phyloP scores from a whole-genome alignment of 768 basidiomycete genomes.

The Cyclocybe cylindracea region DNA sequence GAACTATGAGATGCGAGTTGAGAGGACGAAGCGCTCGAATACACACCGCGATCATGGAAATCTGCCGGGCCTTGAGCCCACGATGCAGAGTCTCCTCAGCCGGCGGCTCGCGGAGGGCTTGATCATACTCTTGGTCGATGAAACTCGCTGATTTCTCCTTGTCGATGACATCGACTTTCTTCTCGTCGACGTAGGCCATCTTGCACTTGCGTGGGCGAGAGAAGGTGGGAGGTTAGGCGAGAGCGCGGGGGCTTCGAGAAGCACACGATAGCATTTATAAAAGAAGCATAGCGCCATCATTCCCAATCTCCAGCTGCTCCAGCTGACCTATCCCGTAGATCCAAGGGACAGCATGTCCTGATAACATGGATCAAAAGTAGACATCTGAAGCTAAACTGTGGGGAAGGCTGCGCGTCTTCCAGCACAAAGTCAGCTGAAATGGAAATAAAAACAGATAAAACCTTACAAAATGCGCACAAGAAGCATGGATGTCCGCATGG shows the following conservation, averaged over 20 bases:
- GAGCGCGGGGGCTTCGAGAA: neutral
- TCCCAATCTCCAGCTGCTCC: too few species aligned
- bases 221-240: neutral
- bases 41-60: slow-evolving; percentile 56
- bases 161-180: slow-evolving; percentile 1
- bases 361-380: too few species aligned
- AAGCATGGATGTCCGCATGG: slow-evolving; percentile 2
- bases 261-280: neutral
- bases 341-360: too few species aligned
- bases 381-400: too few species aligned
- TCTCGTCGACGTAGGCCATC: slow-evolving; percentile 28
- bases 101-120: slow-evolving; percentile 33
- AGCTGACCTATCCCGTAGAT: too few species aligned
- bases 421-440: too few species aligned
- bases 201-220: neutral
- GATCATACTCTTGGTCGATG: slow-evolving; percentile 18
- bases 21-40: neutral
- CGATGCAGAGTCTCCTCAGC: slow-evolving; percentile 42
- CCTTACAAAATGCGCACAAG: too few species aligned
- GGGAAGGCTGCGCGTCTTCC: too few species aligned
- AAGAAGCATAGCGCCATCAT: too few species aligned
- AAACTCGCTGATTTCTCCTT: slow-evolving; percentile 18
- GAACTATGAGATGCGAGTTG: neutral
- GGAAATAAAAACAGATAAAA: too few species aligned
- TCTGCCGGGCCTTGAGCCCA: slow-evolving; percentile 51